Evolutionary conservation across 2,329 filamentous ascomycete species (phyloP).

Genomic region (Dryadomyces quercus-mongolicae): DNA sequence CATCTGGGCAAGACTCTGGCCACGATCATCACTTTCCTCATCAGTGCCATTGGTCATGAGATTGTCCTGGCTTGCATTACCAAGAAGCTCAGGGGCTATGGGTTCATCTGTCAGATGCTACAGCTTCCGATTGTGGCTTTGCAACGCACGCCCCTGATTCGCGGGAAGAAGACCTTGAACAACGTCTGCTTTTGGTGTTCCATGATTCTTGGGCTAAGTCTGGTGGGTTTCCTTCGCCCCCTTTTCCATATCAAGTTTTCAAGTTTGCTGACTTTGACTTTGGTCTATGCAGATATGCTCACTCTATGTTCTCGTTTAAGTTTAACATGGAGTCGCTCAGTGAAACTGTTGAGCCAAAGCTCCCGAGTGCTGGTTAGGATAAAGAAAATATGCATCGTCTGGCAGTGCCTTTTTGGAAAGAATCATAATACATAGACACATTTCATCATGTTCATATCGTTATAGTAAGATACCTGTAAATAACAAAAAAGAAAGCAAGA

Average conservation of each 20-base stretch:
- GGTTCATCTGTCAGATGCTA: conserved; percentile 89
- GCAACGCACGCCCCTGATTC: conserved; percentile 68
- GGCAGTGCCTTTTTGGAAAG: too few relatives aligned
- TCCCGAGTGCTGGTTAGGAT: too few relatives aligned
- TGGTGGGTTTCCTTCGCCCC: conserved; percentile 41
- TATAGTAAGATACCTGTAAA: neutral
- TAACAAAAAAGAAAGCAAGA: neutral
- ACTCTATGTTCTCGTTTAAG: conserved; percentile 37
- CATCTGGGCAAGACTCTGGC: conserved; percentile 66
- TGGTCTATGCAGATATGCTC: conserved; percentile 32
- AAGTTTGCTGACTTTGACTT: neutral
- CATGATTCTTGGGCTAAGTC: conserved; percentile 75
- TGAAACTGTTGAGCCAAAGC: neutral
- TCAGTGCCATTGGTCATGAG: conserved; percentile 83
- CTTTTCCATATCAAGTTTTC: neutral
- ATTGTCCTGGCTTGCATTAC: conserved; percentile 97
- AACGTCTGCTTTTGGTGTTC: conserved; percentile 86
- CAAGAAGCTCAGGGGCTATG: conserved; percentile 90
- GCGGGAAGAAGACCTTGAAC: conserved; percentile 65
- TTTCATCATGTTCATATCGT: too few relatives aligned
- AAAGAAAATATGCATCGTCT: too few relatives aligned
- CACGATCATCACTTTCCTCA: conserved; percentile 82
- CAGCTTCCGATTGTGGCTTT: conserved; percentile 92
- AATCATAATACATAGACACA: too few relatives aligned
- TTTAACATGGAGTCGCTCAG: neutral